phyloP scores from a whole-genome alignment of 768 basidiomycete species.

The Boletus bicolor region DNA sequence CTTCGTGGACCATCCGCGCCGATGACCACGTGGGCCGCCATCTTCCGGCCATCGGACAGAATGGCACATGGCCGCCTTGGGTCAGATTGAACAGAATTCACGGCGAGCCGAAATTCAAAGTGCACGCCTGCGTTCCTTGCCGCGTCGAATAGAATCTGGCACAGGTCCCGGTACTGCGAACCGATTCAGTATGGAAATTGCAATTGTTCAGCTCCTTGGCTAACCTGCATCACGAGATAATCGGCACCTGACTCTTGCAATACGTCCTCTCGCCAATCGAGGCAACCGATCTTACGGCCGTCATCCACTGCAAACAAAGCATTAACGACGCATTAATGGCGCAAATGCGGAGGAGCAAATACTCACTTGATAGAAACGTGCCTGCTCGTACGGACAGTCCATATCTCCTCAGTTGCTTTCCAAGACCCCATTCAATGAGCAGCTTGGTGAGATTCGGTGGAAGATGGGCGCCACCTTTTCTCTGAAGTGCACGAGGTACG shows the following conservation, averaged over 20 bases:
- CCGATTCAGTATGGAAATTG: neutral
- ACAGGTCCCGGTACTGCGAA: slow-evolving; percentile 52
- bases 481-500: slow-evolving; percentile 21
- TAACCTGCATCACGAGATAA: slow-evolving; percentile 51
- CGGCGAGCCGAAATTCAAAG: slow-evolving; percentile 45
- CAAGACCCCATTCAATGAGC: slow-evolving; percentile 55
- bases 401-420: slow-evolving; percentile 39
- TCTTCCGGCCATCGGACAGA: slow-evolving; percentile 42
- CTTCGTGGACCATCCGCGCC: slow-evolving; percentile 62
- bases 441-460: slow-evolving; percentile 62
- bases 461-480: slow-evolving; percentile 42
- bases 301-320: slow-evolving; percentile 36
- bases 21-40: slow-evolving; percentile 53
- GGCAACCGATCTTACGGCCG: slow-evolving; percentile 43
- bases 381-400: slow-evolving; percentile 26
- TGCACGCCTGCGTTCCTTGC: slow-evolving; percentile 48
- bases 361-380: slow-evolving; percentile 26
- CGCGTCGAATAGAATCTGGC: slow-evolving; percentile 45
- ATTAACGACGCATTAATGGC: neutral
- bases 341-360: neutral
- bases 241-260: slow-evolving; percentile 52
- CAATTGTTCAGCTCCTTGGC: neutral
- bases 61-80: slow-evolving; percentile 29
- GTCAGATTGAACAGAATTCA: slow-evolving; percentile 33
- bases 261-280: slow-evolving; percentile 49